phyloP scores from a whole-genome alignment of 1,139 yeast species.

The Yamadazyma diospyri region DNA sequence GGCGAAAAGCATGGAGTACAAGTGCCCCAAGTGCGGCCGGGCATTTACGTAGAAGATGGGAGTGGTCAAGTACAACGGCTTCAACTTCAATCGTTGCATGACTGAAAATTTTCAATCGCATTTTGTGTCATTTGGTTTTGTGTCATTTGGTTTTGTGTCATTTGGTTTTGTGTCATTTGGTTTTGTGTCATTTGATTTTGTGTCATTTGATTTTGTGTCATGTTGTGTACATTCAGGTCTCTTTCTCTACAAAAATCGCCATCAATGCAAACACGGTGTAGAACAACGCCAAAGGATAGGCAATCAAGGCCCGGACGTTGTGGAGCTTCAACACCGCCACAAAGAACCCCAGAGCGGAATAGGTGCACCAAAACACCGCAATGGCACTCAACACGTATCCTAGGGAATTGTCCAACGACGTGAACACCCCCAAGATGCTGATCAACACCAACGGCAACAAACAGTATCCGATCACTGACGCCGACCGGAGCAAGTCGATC shows the following conservation, averaged over 20 bases:
- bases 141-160: too few relatives aligned
- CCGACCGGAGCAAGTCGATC: slow-evolving; percentile 71
- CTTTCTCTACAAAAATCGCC: slow-evolving; percentile 81
- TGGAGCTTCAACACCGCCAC: slow-evolving; percentile 80
- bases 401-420: slow-evolving; percentile 63
- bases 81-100: not conserved
- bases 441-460: slow-evolving; percentile 82
- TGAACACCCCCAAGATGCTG: slow-evolving; percentile 69
- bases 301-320: slow-evolving; percentile 85
- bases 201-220: too few relatives aligned
- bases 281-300: slow-evolving; percentile 89
- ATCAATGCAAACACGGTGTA: slow-evolving; percentile 93
- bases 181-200: too few relatives aligned
- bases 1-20: slow-evolving; percentile 81
- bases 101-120: slow-evolving; percentile 3
- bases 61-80: slow-evolving; percentile 64
- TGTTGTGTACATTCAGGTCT: slow-evolving; percentile 7
- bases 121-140: too few relatives aligned
- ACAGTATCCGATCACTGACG: slow-evolving; percentile 93
- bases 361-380: slow-evolving; percentile 91
- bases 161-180: too few relatives aligned
- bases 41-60: slow-evolving; percentile 98
- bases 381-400: slow-evolving; percentile 72
- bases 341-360: slow-evolving; percentile 90
- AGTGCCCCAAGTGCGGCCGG: slow-evolving; percentile 89